Evolutionary conservation across 2,329 filamentous ascomycete species (phyloP), one percentile per base, ranked within the genome.

Genomic region (Phialocephala subalpina): DNA sequence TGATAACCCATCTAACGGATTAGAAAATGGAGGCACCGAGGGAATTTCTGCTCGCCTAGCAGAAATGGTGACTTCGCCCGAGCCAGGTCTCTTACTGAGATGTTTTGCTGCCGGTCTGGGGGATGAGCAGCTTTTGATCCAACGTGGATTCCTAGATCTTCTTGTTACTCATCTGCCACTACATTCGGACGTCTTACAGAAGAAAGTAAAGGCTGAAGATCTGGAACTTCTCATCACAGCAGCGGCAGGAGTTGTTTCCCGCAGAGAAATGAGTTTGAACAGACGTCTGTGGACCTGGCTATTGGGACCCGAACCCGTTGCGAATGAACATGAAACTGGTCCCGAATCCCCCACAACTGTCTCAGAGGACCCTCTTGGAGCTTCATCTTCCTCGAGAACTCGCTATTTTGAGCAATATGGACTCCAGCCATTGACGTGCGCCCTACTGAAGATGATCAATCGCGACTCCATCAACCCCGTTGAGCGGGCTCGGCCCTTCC

Each of bases 181-280:
- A 7, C 89, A 94, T 74, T 95, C 94, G 1, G 84, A 87, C 18
- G 90, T 97, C 2, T 80, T 99, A 9, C 94, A 97, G 76, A 84
- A 86, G 18, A 87, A 86, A 55, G 91, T 95, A 40, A 91, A 91
- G 67, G 77, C 85, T 6, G 85, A 86, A 38, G 97, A 99, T 74
- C 82, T 97, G 20, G 90, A 97, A 75, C 86, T 93, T 1, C 84
- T 99, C 1, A 85, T 97, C 36, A 86, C 89, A 65, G 92, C 95
- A 18, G 94, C 95, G 6, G 89, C 90, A n/a, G 90, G 92, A 1
- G 94, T 99, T 22, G 93, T 98, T 1, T 90, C 90, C 22, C 87
- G 96, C 58, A 88, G 94, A 78, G 96, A 99, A 70, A 99, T 99
- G 96, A 97, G 95, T 76, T 82, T 99, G 58, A 99, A 99, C 77